Percentiles rank a stretch among this genome's conserved stretches.
phyloP scores from a whole-genome alignment of 169 alveolate genomes.

The Eimeria tenella region DNA sequence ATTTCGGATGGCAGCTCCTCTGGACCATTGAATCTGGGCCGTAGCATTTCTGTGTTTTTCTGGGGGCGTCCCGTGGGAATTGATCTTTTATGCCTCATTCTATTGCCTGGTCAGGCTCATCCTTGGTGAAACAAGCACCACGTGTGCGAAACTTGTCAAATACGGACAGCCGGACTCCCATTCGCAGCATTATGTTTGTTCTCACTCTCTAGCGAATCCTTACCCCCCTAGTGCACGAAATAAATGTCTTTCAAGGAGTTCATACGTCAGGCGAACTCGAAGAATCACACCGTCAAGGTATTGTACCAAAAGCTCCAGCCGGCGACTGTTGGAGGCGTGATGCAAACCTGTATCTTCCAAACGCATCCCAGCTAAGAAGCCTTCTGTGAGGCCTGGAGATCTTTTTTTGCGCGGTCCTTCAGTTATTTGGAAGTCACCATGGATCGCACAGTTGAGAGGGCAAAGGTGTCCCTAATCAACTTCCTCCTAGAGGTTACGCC shows the following conservation, averaged over 20 bases:
- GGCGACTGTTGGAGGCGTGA: background rate
- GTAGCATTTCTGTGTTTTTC: background rate
- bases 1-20: background rate
- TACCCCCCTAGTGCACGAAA: too few species aligned
- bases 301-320: background rate
- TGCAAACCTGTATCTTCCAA: background rate
- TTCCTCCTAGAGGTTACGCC: conserved; percentile 89
- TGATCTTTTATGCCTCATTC: background rate
- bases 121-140: too few species aligned
- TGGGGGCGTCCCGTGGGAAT: background rate
- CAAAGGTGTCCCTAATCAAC: conserved; percentile 86
- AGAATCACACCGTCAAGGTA: too few species aligned
- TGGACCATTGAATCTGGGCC: conserved; percentile 38
- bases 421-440: background rate
- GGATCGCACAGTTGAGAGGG: conserved; percentile 81
- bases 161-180: too few species aligned
- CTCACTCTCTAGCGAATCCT: too few species aligned
- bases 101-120: too few species aligned
- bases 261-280: too few species aligned
- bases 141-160: too few species aligned
- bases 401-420: background rate
- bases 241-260: too few species aligned
- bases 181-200: too few species aligned
- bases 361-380: background rate
- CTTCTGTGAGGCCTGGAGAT: conserved; percentile 9